A percentile compares a stretch with the other conserved stretches of the same genome.
Evolutionary conservation across 2,329 filamentous ascomycete genomes (phyloP).

Genomic region (Pseudogymnoascus sp.): DNA sequence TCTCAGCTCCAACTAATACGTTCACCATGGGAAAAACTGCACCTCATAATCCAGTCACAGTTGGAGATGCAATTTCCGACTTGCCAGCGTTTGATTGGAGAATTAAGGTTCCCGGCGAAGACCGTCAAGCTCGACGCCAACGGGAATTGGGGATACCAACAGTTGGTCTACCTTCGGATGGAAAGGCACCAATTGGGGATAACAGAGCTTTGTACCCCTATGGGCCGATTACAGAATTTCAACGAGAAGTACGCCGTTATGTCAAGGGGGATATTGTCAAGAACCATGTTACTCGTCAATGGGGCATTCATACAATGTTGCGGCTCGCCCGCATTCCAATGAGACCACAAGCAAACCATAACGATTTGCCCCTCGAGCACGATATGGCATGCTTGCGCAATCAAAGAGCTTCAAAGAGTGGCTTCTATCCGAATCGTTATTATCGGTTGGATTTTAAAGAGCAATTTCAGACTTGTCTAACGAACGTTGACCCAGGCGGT

Average conservation of each 20-base stretch:
- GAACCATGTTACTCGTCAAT: background rate
- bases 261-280: background rate
- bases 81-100: slow-evolving; percentile 12
- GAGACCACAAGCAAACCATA: background rate
- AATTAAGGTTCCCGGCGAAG: background rate
- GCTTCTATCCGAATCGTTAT: background rate
- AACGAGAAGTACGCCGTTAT: slow-evolving; percentile 4
- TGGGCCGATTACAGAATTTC: slow-evolving; percentile 1
- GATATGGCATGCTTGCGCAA: slow-evolving; percentile 1
- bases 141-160: background rate
- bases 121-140: background rate
- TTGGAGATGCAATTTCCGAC: slow-evolving; percentile 16
- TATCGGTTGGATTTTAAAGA: background rate
- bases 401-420: background rate
- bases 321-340: background rate
- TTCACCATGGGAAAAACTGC: slow-evolving; percentile 12
- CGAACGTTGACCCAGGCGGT: slow-evolving; percentile 3
- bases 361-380: background rate
- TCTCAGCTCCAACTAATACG: background rate
- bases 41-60: slow-evolving; percentile 12
- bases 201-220: background rate
- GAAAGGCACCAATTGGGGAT: background rate
- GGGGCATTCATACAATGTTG: background rate
- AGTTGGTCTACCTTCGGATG: background rate
- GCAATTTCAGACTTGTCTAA: background rate